phyloP scores from a whole-genome alignment of 75 land plant species.

The Isoetes taiwanensis region DNA sequence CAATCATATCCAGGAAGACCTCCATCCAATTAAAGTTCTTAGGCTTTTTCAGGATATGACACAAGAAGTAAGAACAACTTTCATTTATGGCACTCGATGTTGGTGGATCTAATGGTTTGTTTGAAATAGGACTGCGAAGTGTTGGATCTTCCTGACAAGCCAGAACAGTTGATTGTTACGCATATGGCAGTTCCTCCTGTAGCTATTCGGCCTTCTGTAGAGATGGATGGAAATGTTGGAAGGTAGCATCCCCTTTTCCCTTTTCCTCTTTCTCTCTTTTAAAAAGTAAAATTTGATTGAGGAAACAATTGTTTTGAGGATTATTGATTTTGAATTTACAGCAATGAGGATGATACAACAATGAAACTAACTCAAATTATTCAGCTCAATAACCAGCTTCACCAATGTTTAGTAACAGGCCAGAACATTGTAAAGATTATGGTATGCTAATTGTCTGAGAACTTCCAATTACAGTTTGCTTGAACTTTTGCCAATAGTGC shows the following conservation, averaged over 20 bases:
- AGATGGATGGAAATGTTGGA: conserved; percentile 44
- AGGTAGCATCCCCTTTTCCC: conserved; percentile 23
- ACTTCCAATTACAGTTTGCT: too few relatives aligned
- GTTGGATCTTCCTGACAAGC: conserved; percentile 64
- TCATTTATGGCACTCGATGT: not conserved
- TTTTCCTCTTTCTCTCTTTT: not conserved
- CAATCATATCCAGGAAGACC: conserved; percentile 30
- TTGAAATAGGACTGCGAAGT: conserved; percentile 65
- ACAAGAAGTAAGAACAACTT: conserved; percentile 40
- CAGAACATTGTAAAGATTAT: conserved; percentile 26
- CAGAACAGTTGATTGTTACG: conserved; percentile 82
- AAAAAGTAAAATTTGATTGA: not conserved
- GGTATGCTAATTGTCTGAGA: conserved; percentile 26
- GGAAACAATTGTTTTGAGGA: not conserved
- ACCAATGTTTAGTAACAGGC: conserved; percentile 31
- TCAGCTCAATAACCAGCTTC: conserved; percentile 42
- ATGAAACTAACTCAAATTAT: conserved; percentile 45
- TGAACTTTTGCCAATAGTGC: too few relatives aligned
- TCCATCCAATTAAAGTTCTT: conserved; percentile 58
- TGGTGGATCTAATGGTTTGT: not conserved
- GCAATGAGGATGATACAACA: conserved; percentile 84
- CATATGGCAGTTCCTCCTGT: conserved; percentile 71
- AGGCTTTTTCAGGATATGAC: conserved; percentile 58
- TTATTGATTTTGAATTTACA: conserved; percentile 17
- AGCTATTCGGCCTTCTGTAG: conserved; percentile 73